phyloP scores from a whole-genome alignment of 108 stramenopile species.

The Fragilariopsis cylindrus region DNA sequence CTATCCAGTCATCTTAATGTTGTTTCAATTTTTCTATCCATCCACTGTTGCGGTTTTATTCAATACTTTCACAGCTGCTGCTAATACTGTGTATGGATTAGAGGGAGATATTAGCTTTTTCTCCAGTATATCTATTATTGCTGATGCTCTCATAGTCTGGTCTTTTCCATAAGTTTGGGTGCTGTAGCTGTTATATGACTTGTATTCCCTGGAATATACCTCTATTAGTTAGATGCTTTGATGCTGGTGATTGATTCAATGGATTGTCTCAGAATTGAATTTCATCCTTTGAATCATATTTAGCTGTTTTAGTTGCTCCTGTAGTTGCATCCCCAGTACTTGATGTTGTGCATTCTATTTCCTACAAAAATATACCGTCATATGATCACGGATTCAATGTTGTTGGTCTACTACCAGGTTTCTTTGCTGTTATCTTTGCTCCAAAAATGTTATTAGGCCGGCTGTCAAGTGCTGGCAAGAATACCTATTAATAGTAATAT shows the following conservation, averaged over 20 bases:
- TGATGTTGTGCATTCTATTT: slow-evolving; percentile 4
- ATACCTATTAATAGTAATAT: slow-evolving; percentile 6
- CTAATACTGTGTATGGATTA: too few species aligned
- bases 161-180: too few species aligned
- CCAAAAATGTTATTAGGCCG: slow-evolving; percentile 15
- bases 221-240: background rate
- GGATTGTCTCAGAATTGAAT: slow-evolving; percentile 5
- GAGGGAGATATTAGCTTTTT: too few species aligned
- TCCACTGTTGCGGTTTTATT: too few species aligned
- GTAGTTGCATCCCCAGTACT: slow-evolving; percentile 11
- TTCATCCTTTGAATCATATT: slow-evolving; percentile 16
- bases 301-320: background rate
- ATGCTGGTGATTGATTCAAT: background rate
- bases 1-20: too few species aligned
- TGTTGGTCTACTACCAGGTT: slow-evolving; percentile 10
- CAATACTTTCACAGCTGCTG: too few species aligned
- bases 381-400: slow-evolving; percentile 1
- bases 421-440: slow-evolving; percentile 13
- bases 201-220: too few species aligned
- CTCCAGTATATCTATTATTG: too few species aligned
- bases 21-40: too few species aligned
- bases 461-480: slow-evolving; percentile 1
- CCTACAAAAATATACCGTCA: slow-evolving; percentile 14
- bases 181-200: too few species aligned
- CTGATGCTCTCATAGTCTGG: too few species aligned